A percentile compares a stretch with the other conserved stretches of the same genome.
phyloP scores from a whole-genome alignment of 164 flowering plant genomes.

The Dillenia suffruticosa region DNA sequence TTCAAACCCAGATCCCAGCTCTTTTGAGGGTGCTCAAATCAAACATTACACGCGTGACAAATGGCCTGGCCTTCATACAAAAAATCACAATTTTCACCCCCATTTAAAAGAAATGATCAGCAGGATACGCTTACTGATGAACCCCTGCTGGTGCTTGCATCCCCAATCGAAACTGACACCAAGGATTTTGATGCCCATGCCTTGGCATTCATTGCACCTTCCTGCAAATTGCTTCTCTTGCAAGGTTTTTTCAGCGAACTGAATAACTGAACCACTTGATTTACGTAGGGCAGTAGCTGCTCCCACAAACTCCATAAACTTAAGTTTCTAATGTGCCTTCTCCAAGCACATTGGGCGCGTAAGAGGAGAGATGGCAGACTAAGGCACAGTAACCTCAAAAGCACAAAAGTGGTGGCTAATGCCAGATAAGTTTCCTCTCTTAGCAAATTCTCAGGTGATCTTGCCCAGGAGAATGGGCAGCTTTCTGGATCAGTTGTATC shows the following conservation, averaged over 20 bases:
- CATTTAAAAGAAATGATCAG: too few species aligned
- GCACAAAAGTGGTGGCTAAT: slow-evolving; percentile 70
- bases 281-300: slow-evolving; percentile 44
- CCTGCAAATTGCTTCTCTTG: slow-evolving; percentile 81
- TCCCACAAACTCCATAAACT: slow-evolving; percentile 49
- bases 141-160: slow-evolving; percentile 50
- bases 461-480: slow-evolving; percentile 91
- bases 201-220: slow-evolving; percentile 76
- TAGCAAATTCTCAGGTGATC: slow-evolving; percentile 81
- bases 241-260: slow-evolving; percentile 51
- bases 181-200: slow-evolving; percentile 94
- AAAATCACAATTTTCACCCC: too few species aligned
- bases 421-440: slow-evolving; percentile 79
- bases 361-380: slow-evolving; percentile 41
- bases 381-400: slow-evolving; percentile 58
- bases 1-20: too few species aligned
- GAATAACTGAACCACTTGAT: slow-evolving; percentile 43
- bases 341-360: slow-evolving; percentile 40
- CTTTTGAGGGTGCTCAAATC: too few species aligned
- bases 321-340: slow-evolving; percentile 32
- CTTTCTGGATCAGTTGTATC: slow-evolving; percentile 41
- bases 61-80: too few species aligned
- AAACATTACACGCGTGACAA: too few species aligned
- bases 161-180: slow-evolving; percentile 88
- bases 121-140: slow-evolving; percentile 14